phyloP scores from a whole-genome alignment of 2,329 filamentous ascomycete species.

The Aureobasidium pullulans region DNA sequence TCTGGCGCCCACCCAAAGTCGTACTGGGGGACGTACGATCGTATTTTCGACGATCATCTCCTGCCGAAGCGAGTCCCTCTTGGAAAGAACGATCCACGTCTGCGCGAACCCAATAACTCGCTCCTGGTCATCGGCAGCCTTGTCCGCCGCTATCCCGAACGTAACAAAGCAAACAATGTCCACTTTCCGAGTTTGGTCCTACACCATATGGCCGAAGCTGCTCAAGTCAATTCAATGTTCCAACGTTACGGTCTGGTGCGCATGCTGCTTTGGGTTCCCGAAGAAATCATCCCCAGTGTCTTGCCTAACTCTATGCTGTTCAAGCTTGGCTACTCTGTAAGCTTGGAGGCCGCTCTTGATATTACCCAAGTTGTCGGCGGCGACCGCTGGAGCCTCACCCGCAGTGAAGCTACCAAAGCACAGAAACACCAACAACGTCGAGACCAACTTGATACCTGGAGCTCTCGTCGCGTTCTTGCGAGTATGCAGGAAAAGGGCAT shows the following conservation, averaged over 20 bases:
- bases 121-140: conserved; percentile 51
- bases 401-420: neutral
- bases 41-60: conserved; percentile 42
- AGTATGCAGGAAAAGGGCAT: conserved; percentile 14
- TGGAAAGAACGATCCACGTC: conserved; percentile 31
- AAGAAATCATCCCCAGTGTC: conserved; percentile 51
- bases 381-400: neutral
- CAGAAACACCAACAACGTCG: neutral
- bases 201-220: conserved; percentile 55
- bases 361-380: conserved; percentile 35
- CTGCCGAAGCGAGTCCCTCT: conserved; percentile 49
- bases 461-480: neutral
- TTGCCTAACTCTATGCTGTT: conserved; percentile 53
- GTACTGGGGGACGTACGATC: conserved; percentile 36
- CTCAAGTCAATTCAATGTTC: conserved; percentile 41
- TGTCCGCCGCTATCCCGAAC: conserved; percentile 17
- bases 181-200: conserved; percentile 36
- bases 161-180: neutral
- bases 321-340: conserved; percentile 51
- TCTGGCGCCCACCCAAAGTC: conserved; percentile 18
- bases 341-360: conserved; percentile 55
- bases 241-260: conserved; percentile 73
- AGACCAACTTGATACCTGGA: neutral
- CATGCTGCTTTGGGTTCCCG: conserved; percentile 65
- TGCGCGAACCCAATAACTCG: conserved; percentile 56